Conservation (phyloP, 2,329 filamentous ascomycete species). For the Paraphaeosphaeria minitans region DNA sequence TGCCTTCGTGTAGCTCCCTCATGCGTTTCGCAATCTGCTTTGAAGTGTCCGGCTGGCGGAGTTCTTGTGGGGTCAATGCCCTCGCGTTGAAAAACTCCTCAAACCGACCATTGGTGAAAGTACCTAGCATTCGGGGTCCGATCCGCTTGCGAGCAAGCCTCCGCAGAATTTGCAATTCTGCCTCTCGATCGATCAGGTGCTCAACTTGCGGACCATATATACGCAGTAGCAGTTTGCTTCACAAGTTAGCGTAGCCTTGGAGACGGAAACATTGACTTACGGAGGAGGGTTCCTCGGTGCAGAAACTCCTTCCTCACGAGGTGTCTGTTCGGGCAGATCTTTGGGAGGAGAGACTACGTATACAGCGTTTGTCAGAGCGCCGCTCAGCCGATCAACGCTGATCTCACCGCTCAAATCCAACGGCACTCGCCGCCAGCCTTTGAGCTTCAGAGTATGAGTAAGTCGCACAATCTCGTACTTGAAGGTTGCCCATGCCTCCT, state of each 20-base stretch:
- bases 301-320: slow-evolving; percentile 44
- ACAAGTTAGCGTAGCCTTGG: slow-evolving; percentile 16
- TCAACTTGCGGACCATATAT: slow-evolving; percentile 96
- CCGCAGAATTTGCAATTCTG: slow-evolving; percentile 83
- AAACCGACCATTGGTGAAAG: slow-evolving; percentile 92
- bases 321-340: slow-evolving; percentile 55
- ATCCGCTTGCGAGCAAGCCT: slow-evolving; percentile 91
- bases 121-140: slow-evolving; percentile 86
- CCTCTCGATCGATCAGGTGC: slow-evolving; percentile 91
- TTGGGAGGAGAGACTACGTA: slow-evolving; percentile 88
- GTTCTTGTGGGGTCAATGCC: slow-evolving; percentile 75
- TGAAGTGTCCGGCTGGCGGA: slow-evolving; percentile 82
- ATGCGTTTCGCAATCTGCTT: slow-evolving; percentile 96
- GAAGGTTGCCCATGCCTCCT: slow-evolving; percentile 80
- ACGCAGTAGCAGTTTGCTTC: slow-evolving; percentile 80
- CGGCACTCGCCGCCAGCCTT: slow-evolving; percentile 86
- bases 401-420: slow-evolving; percentile 72
- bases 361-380: slow-evolving; percentile 93
- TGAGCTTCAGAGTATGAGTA: slow-evolving; percentile 84
- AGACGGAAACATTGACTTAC: slow-evolving; percentile 46
- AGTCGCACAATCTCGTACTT: slow-evolving; percentile 91
- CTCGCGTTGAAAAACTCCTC: slow-evolving; percentile 91
- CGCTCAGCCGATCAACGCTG: slow-evolving; percentile 77
- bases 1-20: slow-evolving; percentile 91
- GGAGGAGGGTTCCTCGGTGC: slow-evolving; percentile 57